These are phyloP conservation scores for Thamnidium elegans DNA, from an alignment of 192 early-diverging fungal species.

Conservation along the genomic window DNA sequence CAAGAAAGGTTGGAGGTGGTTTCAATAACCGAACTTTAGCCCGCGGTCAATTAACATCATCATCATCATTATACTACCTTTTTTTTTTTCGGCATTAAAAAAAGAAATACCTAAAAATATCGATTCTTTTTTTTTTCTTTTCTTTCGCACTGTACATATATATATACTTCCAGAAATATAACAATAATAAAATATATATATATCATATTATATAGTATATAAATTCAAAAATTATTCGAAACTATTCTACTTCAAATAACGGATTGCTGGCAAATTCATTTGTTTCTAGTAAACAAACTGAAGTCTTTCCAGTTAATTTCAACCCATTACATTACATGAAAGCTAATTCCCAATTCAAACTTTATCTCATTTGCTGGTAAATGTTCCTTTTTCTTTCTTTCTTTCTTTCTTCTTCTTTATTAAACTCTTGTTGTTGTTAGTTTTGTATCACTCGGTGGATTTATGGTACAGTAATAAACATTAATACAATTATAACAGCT, in stretches of 20 bases:
- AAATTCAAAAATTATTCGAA: too few relatives aligned
- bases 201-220: neutral
- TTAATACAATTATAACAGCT: neutral
- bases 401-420: too few relatives aligned
- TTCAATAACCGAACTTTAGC: conserved; percentile 1
- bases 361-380: conserved; percentile 19
- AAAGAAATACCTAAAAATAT: neutral
- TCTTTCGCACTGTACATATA: neutral
- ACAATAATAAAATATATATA: too few relatives aligned
- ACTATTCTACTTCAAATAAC: too few relatives aligned
- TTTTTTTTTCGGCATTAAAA: neutral
- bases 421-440: neutral
- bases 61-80: neutral
- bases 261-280: conserved; percentile 3
- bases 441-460: conserved; percentile 30
- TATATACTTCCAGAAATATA: neutral
- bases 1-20: conserved; percentile 34
- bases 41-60: neutral
- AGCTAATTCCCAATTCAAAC: conserved; percentile 5
- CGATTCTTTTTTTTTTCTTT: neutral
- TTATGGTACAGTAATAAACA: conserved; percentile 19
- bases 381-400: neutral
- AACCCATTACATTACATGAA: neutral
- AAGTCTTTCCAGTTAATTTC: too few relatives aligned
- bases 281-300: conserved; percentile 10